Evolutionary conservation across 768 basidiomycete species (phyloP), one percentile per base, ranked within the genome.

Genomic region (Auricularia sp.): DNA sequence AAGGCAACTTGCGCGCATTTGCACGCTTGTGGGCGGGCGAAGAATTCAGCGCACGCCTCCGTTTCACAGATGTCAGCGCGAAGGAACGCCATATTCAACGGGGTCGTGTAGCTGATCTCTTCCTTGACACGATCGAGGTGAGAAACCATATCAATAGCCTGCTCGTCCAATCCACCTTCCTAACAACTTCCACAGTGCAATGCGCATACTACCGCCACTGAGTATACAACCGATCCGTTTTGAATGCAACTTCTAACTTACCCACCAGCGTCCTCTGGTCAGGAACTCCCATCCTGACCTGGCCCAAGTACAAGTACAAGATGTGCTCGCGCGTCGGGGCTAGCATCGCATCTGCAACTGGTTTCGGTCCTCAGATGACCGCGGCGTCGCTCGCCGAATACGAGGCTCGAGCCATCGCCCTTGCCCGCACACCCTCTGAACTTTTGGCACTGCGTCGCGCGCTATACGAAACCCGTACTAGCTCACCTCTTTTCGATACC

Each of bases 121-220:
- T 81, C 66, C 72, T 83, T n/a, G 81, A 83, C 67, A 83, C 81
- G 2, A 76, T 77, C 5, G 82, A 83, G 75, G 81, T 79, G 44
- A 12, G 76, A 10, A 5, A 29, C 29, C 29, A 29, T 29, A 29
- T 29, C 29, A 29, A 29, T 29, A 29, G 29, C 29, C 29, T 29
- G 29, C 29, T 29, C 29, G 29, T 29, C 29, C 29, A 29, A 29
- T 29, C 2, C 29, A 29, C 29, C 29, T 29, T 29, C 29, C 29
- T 29, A 29, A 29, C 29, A 18, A 29, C 29, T 44, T 51, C 29
- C 11, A 21, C 62, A 82, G 81, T 82, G 81, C 69, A 82, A 80
- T 64, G 81, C 82, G 18, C 81, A 83, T 63, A 83, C 81, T 3
- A 77, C 81, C 44, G 78, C 80, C 12, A 77, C 78, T 12, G 81